phyloP scores from a whole-genome alignment of 2,329 filamentous ascomycete species.

The Zymoseptoria tritici region DNA sequence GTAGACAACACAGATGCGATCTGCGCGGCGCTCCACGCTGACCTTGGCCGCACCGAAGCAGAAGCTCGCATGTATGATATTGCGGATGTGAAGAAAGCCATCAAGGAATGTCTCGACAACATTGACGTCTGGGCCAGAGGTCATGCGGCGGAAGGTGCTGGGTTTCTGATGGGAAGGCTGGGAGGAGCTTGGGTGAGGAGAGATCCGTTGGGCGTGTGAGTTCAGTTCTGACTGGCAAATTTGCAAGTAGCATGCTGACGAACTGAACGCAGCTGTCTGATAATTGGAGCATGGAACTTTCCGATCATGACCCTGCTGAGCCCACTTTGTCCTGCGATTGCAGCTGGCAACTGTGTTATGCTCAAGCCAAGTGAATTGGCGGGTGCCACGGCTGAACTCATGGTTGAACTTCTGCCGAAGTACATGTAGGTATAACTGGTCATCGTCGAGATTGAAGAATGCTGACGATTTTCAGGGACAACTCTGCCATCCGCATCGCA shows the following conservation, averaged over 20 bases:
- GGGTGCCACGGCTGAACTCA: conserved; percentile 63
- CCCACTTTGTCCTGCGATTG: conserved; percentile 77
- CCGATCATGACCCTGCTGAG: conserved; percentile 70
- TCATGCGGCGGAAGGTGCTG: conserved; percentile 9
- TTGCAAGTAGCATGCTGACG: neutral
- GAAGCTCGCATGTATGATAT: conserved; percentile 7
- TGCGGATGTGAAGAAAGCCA: conserved; percentile 6
- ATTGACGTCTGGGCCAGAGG: conserved; percentile 6
- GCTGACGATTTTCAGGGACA: conserved; percentile 42
- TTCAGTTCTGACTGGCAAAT: neutral
- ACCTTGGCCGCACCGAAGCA: conserved; percentile 7
- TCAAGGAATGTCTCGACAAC: conserved; percentile 8
- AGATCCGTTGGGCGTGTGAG: conserved; percentile 69
- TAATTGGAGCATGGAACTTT: conserved; percentile 86
- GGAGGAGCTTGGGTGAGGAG: conserved; percentile 70
- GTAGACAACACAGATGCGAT: conserved; percentile 6
- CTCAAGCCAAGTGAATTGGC: conserved; percentile 81
- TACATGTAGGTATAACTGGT: no score
- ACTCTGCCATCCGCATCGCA: conserved; percentile 64
- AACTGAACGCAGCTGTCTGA: conserved; percentile 37
- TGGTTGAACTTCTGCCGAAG: conserved; percentile 67
- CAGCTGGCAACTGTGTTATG: conserved; percentile 77
- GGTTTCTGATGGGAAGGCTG: conserved; percentile 50
- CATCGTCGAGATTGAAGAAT: no score
- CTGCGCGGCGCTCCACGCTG: conserved; percentile 2